Conservation (phyloP, 2,329 filamentous ascomycete species). For the Fonsecaea monophora region DNA sequence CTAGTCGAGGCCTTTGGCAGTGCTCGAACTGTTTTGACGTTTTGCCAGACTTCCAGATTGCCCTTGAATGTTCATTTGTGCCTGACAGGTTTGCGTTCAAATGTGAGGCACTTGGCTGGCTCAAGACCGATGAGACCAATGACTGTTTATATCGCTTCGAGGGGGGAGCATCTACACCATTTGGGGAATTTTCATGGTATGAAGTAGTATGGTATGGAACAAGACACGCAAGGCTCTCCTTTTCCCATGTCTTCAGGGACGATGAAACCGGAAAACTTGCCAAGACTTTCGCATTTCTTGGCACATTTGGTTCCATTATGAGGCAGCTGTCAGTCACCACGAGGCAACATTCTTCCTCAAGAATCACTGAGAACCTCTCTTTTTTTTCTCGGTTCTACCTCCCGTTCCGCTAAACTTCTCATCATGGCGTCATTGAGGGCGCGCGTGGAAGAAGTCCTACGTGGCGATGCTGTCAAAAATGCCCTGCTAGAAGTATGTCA, state of each 20-base stretch:
- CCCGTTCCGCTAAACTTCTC: neutral
- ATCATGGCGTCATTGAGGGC: slow-evolving; percentile 31
- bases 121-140: too few species aligned
- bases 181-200: too few species aligned
- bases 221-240: too few species aligned
- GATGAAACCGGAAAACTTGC: neutral
- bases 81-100: neutral
- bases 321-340: neutral
- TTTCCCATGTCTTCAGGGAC: neutral
- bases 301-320: neutral
- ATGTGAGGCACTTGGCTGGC: too few species aligned
- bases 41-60: neutral
- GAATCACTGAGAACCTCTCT: neutral
- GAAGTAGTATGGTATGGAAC: too few species aligned
- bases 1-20: neutral
- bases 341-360: neutral
- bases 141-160: too few species aligned
- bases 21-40: neutral
- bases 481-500: slow-evolving; percentile 28
- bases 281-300: neutral
- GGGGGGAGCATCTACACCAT: too few species aligned
- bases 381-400: neutral
- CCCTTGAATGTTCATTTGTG: neutral
- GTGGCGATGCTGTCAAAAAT: slow-evolving; percentile 26
- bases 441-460: slow-evolving; percentile 27